A percentile compares a stretch with the other conserved stretches of the same genome.
These are phyloP conservation scores for Fusarium tjaetaba DNA, from an alignment of 2,329 filamentous ascomycete species.

Conservation along the genomic window DNA sequence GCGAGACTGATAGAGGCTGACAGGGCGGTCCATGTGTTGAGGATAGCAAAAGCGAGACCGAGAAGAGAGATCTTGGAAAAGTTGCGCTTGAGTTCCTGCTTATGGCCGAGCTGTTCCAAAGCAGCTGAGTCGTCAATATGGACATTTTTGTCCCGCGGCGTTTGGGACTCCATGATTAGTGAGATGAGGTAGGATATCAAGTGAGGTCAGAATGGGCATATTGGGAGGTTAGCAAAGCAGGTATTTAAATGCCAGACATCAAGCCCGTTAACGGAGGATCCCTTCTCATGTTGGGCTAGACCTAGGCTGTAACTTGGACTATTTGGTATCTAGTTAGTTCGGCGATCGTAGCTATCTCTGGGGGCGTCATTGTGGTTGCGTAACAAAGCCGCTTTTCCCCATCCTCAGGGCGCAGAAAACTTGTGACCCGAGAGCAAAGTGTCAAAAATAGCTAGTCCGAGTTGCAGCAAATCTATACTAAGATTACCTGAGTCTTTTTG, in stretches of 20 bases:
- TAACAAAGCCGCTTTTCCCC: conserved; percentile 23
- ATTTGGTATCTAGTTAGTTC: neutral
- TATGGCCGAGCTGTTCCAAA: conserved; percentile 58
- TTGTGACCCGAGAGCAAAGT: accelerated
- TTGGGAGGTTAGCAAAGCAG: neutral
- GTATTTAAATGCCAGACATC: conserved; percentile 5
- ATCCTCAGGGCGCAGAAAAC: neutral
- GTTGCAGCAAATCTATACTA: accelerated
- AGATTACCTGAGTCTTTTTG: neutral
- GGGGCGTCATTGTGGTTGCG: conserved; percentile 30
- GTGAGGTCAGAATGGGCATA: neutral
- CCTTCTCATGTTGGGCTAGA: conserved; percentile 23
- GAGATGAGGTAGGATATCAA: neutral
- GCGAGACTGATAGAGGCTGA: conserved; percentile 58
- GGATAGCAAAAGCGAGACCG: conserved; percentile 59
- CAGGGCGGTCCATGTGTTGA: conserved; percentile 62
- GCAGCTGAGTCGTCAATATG: conserved; percentile 49
- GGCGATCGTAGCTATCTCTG: conserved; percentile 20
- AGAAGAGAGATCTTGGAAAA: conserved; percentile 61
- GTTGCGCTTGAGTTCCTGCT: conserved; percentile 60
- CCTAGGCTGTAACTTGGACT: conserved; percentile 28
- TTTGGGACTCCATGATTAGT: conserved; percentile 34
- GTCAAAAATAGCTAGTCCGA: accelerated
- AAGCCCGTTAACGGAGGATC: conserved; percentile 25
- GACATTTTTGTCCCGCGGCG: conserved; percentile 28